Evolutionary conservation across 495 filamentous ascomycete genomes (phyloP), one percentile per base, ranked within the genome.

Genomic region (Ascodesmis nigricans): DNA sequence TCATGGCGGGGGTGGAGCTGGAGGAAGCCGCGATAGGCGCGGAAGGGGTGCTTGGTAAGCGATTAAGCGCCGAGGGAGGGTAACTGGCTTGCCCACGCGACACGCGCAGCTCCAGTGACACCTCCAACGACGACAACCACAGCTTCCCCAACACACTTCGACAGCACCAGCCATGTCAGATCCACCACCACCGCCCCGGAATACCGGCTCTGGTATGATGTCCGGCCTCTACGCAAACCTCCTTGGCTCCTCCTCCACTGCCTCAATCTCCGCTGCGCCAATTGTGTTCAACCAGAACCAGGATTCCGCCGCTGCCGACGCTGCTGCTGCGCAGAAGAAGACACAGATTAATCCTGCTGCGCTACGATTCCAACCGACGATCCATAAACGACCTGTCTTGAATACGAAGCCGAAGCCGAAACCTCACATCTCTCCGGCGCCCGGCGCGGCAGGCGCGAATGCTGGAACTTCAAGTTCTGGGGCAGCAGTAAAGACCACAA

Each of bases 361-460:
- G 47, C 62, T 93, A 41, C 74, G 76, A 49, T 92, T 92, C 58
- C 84, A 91, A 52, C 83, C 83, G 25, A 75, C 70, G 23, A 41
- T 50, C 28, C 42, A 43, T 11, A 77, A 69, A 50, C 55, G 75
- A 44, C 83, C 83, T 39, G 52, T 66, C 33, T 60, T 67, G 21
- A 70, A 73, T 49, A 33, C 52, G 26, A 91, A 80, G 46, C 53
- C 69, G 2, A 91, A 83, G 48, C 48, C 71, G 1, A 72, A 69
- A 36, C 50, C 51, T 55, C 11, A 46, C 46, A 43, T 44, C 23
- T 66, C 64, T 43, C 50, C 54, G n/a, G 35, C 46, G 10, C 33
- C 29, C 36, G 50, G 21, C 40, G 27, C 45, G 2, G 26, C 49
- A 1, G 29, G 21, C 4, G 38, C 54, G 15, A 34, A 43, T 1